Evolutionary conservation across 1,139 yeast genomes (phyloP), one percentile per base, ranked within the genome.

Genomic region (Casaregolazyma lundiana): DNA sequence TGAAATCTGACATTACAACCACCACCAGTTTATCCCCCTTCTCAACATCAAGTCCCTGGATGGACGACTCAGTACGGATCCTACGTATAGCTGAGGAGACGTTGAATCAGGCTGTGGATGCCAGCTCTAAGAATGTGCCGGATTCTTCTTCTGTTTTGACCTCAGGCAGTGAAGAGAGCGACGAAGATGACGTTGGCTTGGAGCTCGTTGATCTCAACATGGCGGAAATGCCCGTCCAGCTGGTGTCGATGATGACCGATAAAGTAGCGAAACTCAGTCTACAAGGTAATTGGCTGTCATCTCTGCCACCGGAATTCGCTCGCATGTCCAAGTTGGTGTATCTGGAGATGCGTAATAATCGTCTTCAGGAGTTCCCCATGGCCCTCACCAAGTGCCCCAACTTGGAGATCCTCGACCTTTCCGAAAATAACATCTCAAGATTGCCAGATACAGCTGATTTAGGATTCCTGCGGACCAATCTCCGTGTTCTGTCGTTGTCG

Each of bases 351-450:
- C 84, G 84, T 56, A 72, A 74, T 52, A 86, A 86, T 60, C 62
- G 66, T 41, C 70, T 86, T 37, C 53, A 69, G 2, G 71, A 67
- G 43, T 73, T 86, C 44, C 89, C 94, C 0, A 53, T 59, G 1
- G 71, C 72, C 4, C 55, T 76, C 43, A 55, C 56, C 39, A 49
- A 64, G 46, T 75, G 73, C 54, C 64, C 57, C 50, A 68, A 65
- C 6, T 67, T 86, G 48, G 90, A 84, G 56, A 80, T 81, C 44
- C 66, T 86, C 43, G 95, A 87, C 62, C 64, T 86, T 22, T 81
- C 90, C 26, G 68, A 73, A 38, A 86, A 86, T 60, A 67, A 65
- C 41, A 63, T 83, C 49, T 60, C 67, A 34, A 59, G 68, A 30
- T 73, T 78, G 49, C 80, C 75, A 15, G 35, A 15, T 13, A 26